phyloP scores from a whole-genome alignment of 352 stramenopile species.

The Phytophthora constricta region DNA sequence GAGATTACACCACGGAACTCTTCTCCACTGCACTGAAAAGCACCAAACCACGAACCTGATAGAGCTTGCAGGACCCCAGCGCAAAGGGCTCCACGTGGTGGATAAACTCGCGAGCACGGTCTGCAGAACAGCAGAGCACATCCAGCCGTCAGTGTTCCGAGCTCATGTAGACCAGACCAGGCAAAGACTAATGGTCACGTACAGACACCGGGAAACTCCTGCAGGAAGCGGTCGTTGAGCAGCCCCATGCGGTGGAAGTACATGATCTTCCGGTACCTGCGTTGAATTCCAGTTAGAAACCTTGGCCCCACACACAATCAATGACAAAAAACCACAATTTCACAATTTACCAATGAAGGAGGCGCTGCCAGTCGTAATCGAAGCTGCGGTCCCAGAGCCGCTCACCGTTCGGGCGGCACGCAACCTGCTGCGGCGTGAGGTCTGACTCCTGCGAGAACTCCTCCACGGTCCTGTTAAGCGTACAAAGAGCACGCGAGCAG shows the following conservation, averaged over 20 bases:
- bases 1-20: background rate
- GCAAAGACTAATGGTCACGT: slow-evolving; percentile 21
- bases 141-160: no score
- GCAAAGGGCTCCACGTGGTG: slow-evolving; percentile 72
- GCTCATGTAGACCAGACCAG: no score
- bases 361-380: slow-evolving; percentile 68
- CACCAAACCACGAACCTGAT: slow-evolving; percentile 49
- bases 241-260: slow-evolving; percentile 79
- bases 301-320: background rate
- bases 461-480: slow-evolving; percentile 51
- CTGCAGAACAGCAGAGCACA: slow-evolving; percentile 28
- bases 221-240: slow-evolving; percentile 69
- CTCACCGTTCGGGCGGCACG: slow-evolving; percentile 44
- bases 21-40: background rate
- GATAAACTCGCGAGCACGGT: slow-evolving; percentile 62
- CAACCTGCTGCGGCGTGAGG: slow-evolving; percentile 51
- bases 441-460: slow-evolving; percentile 50
- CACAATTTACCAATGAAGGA: slow-evolving; percentile 79
- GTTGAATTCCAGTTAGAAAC: background rate
- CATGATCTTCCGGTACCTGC: slow-evolving; percentile 75
- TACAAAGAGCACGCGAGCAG: background rate
- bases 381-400: slow-evolving; percentile 61
- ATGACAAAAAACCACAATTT: background rate
- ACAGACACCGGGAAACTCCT: slow-evolving; percentile 67
- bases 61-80: slow-evolving; percentile 56